phyloP scores from a whole-genome alignment of 2,329 filamentous ascomycete genomes.

The Pseudogymnoascus sp. region DNA sequence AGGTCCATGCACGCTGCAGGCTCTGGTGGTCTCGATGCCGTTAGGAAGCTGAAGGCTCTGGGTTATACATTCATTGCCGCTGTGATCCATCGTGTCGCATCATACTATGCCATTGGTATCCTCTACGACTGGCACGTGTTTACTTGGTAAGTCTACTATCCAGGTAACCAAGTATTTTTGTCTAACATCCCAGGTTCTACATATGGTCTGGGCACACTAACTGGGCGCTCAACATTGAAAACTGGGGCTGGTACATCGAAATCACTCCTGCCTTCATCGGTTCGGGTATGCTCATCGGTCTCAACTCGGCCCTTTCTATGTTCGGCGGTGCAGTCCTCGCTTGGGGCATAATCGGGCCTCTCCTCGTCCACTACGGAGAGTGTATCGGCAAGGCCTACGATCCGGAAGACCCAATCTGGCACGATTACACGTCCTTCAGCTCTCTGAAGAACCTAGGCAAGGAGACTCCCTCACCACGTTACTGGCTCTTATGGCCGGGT shows the following conservation, averaged over 20 bases:
- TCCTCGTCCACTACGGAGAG: constrained; percentile 47
- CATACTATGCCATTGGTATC: constrained; percentile 54
- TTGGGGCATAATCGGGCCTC: constrained; percentile 48
- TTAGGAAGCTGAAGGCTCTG: constrained; percentile 52
- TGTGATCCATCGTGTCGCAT: constrained; percentile 48
- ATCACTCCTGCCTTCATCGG: constrained; percentile 57
- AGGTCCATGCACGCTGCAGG: constrained; percentile 55
- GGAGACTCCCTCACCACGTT: constrained; percentile 41
- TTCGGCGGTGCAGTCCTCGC: constrained; percentile 44
- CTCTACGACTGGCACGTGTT: constrained; percentile 54
- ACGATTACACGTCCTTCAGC: constrained; percentile 35
- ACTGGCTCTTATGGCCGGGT: constrained; percentile 47
- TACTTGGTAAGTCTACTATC: constrained; percentile 31
- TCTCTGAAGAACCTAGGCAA: constrained; percentile 37
- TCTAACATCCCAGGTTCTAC: constrained; percentile 40
- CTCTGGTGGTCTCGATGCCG: constrained; percentile 45
- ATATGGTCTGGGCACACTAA: constrained; percentile 49
- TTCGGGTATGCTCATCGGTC: constrained; percentile 44
- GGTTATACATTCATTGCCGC: constrained; percentile 45
- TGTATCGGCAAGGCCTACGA: constrained; percentile 35
- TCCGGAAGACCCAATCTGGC: constrained; percentile 40
- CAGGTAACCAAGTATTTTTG: constrained; percentile 19
- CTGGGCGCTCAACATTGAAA: constrained; percentile 47
- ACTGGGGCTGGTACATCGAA: constrained; percentile 57
- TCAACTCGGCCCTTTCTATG: constrained; percentile 53